Evolutionary conservation across 108 stramenopile species (phyloP).

Genomic region (Craspedostauros australis): DNA sequence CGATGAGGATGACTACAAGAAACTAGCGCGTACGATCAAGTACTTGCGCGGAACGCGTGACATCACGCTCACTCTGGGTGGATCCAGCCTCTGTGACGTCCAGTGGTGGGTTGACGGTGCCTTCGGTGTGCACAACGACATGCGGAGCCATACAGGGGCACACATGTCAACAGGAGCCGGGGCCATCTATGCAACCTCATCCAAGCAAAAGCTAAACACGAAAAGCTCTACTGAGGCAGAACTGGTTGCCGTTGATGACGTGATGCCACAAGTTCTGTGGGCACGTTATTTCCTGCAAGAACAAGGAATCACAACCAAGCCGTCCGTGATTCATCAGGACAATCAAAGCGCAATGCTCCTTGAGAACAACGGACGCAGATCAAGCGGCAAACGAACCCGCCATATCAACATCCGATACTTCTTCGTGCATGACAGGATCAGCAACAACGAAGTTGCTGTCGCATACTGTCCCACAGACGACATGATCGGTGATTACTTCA

Average conservation of each 20-base stretch:
- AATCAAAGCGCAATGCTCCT: slow-evolving; percentile 40
- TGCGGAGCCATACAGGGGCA: slow-evolving; percentile 32
- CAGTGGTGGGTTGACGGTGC: slow-evolving; percentile 25
- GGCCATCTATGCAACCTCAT: slow-evolving; percentile 2
- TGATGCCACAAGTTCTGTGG: slow-evolving; percentile 33
- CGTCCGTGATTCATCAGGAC: slow-evolving; percentile 35
- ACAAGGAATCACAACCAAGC: slow-evolving; percentile 32
- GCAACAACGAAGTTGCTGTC: slow-evolving; percentile 15
- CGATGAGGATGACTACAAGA: slow-evolving; percentile 42
- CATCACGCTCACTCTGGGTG: slow-evolving; percentile 13
- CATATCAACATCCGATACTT: slow-evolving; percentile 47
- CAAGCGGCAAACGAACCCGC: slow-evolving; percentile 13
- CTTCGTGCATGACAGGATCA: slow-evolving; percentile 29
- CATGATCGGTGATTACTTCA: slow-evolving; percentile 35
- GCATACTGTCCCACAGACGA: slow-evolving; percentile 34
- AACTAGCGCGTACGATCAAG: slow-evolving; percentile 26
- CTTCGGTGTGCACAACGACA: slow-evolving; percentile 24
- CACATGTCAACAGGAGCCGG: slow-evolving; percentile 26
- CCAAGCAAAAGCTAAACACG: slow-evolving; percentile 37
- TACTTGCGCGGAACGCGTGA: slow-evolving; percentile 28
- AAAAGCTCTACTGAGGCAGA: slow-evolving; percentile 39
- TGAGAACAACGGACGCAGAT: slow-evolving; percentile 33
- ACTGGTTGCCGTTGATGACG: slow-evolving; percentile 25
- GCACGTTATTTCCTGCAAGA: slow-evolving; percentile 27
- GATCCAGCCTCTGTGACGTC: slow-evolving; percentile 2